Evolutionary conservation across 2,329 filamentous ascomycete species (phyloP).

Genomic region (Tolypocladium ophioglossoides): DNA sequence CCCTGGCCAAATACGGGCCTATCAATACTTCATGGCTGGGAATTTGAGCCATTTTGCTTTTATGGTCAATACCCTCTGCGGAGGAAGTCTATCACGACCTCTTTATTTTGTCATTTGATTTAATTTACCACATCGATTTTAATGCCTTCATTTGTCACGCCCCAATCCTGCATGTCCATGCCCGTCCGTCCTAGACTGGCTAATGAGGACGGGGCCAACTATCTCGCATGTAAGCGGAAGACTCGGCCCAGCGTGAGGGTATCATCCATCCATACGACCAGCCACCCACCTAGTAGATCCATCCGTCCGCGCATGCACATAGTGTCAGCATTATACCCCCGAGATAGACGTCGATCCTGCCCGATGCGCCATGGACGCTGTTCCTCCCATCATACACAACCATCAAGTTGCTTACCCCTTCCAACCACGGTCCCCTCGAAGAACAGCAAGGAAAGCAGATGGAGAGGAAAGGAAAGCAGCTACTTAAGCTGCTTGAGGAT

Average conservation of each 20-base stretch:
- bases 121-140: not conserved
- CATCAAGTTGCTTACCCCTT: not conserved
- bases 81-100: not conserved
- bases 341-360: not conserved
- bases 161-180: not conserved
- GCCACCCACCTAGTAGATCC: not conserved
- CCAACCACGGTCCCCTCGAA: not conserved
- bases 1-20: not conserved
- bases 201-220: not conserved
- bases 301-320: not conserved
- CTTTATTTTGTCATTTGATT: too few relatives aligned
- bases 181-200: not conserved
- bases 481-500: constrained; percentile 51
- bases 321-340: not conserved
- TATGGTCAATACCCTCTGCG: not conserved
- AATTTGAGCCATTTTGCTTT: not conserved
- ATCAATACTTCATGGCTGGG: not conserved
- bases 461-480: not conserved
- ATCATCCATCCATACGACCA: constrained; percentile 4
- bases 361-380: not conserved
- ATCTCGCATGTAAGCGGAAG: not conserved
- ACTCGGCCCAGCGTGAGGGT: constrained; percentile 1
- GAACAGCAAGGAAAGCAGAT: too few relatives aligned
- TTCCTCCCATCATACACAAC: not conserved
- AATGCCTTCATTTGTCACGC: not conserved